A percentile compares a stretch with the other conserved stretches of the same genome.
These are phyloP conservation scores for Glonium stellatum DNA, from an alignment of 495 filamentous ascomycete genomes.

Conservation along the genomic window DNA sequence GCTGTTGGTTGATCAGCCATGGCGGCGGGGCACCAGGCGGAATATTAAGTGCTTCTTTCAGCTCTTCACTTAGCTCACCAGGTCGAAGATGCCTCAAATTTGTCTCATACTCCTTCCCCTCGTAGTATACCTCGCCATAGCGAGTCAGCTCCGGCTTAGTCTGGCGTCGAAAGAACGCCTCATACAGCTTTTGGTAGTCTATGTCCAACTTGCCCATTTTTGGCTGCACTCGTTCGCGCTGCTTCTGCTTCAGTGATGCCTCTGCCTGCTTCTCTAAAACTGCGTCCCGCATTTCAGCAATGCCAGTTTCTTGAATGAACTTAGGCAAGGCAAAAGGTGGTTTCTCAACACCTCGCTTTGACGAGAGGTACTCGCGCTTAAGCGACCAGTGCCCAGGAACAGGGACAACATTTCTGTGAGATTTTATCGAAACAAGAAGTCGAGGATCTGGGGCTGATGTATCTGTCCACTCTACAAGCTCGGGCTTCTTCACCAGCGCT, in stretches of 20 bases:
- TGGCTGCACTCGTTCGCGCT: conserved; percentile 85
- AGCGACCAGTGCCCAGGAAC: conserved; percentile 91
- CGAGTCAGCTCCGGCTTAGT: conserved; percentile 90
- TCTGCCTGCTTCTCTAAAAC: conserved; percentile 92
- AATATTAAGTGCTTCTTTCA: conserved; percentile 91
- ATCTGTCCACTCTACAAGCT: conserved; percentile 96
- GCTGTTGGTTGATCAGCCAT: conserved; percentile 95
- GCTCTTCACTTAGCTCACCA: conserved; percentile 80
- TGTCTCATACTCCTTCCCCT: conserved; percentile 96
- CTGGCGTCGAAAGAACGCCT: conserved; percentile 95
- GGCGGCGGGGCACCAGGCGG: conserved; percentile 89
- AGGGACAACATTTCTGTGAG: conserved; percentile 89
- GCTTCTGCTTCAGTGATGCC: conserved; percentile 85
- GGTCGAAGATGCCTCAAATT: conserved; percentile 84
- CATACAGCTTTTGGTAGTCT: conserved; percentile 95
- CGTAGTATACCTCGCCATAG: conserved; percentile 97
- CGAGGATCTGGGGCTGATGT: conserved; percentile 86
- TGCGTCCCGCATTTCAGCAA: conserved; percentile 95
- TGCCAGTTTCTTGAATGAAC: conserved; percentile 96
- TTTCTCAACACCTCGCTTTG: conserved; percentile 93
- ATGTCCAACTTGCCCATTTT: conserved; percentile 98
- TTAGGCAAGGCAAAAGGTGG: conserved; percentile 85
- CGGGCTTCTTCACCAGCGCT: conserved; percentile 80
- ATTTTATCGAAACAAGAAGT: conserved; percentile 87
- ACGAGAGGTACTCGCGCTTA: conserved; percentile 93